Evolutionary conservation across 1,284 basidiomycete species (phyloP), one percentile per base, ranked within the genome.

Genomic region (Fomitiporia mediterranea): DNA sequence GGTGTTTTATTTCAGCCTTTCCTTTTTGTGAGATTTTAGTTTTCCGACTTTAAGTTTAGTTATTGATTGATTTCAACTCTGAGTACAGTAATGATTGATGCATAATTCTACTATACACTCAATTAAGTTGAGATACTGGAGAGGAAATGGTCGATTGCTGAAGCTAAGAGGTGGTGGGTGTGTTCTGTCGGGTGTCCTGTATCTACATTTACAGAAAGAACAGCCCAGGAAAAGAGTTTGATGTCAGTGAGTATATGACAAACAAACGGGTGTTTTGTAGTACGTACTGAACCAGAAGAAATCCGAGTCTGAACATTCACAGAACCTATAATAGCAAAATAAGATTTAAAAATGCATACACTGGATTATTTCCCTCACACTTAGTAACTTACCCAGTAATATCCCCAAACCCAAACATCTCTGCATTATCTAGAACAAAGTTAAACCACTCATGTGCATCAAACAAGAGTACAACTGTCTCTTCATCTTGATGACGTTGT

Each of bases 281-380:
- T 5, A 75, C 78, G 64, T 60, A 80, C 78, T 75, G 65, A 72
- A 80, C 79, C 79, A 82, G 67, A 81, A 81, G 65, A 71, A 82
- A 4, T 70, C 70, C 19, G 66, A 61, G 60, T 79, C 70, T 15
- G 66, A 63, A 64, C 79, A 81, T 51, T 75, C 72, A 64, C 79
- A 81, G 63, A 75, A 79, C n/a, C 78, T 81, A 61, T n/a, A 5
- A 28, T 49, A 25, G 21, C 28, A 25, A 50, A 38, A 1, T 7
- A 3, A 35, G 21, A 39, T 27, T 13, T 30, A 15, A 11, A 28
- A 7, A 9, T 17, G 27, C 21, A 39, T n/a, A 48, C 35, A 39
- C 25, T 30, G 34, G 34, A 5, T 37, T 6, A 13, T 27, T 17
- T 4, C 1, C 4, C n/a, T n/a, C n/a, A n/a, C n/a, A n/a, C n/a